These are phyloP conservation scores for Melampsora larici-populina DNA, from an alignment of 1,284 basidiomycete species.

Conservation along the genomic window DNA sequence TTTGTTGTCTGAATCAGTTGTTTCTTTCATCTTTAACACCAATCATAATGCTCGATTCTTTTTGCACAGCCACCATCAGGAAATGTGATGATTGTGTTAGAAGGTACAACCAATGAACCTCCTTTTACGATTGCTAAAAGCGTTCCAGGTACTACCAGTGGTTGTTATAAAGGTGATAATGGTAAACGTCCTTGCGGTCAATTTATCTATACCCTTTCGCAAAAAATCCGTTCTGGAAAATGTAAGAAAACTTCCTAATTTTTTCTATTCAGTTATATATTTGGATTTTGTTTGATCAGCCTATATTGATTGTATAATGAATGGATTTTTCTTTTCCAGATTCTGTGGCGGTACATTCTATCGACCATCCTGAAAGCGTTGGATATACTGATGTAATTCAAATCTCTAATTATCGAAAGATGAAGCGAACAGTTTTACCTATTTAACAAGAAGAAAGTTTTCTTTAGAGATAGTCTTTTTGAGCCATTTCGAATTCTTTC, in stretches of 20 bases:
- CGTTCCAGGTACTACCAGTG: constrained; percentile 14
- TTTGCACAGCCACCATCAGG: constrained; percentile 11
- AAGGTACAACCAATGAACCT: background rate
- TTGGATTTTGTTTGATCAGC: background rate
- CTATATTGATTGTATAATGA: background rate
- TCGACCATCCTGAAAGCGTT: constrained; percentile 8
- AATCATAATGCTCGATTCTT: background rate
- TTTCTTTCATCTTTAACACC: background rate
- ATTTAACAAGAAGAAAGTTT: too few species aligned
- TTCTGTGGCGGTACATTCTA: constrained; percentile 20
- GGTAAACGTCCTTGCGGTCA: constrained; percentile 29
- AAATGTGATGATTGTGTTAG: constrained; percentile 25
- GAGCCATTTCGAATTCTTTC: too few species aligned
- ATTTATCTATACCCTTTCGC: constrained; percentile 4
- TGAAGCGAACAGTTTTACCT: background rate
- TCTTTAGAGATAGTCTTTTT: too few species aligned
- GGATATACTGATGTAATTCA: constrained; percentile 33
- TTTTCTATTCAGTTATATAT: background rate
- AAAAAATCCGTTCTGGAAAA: constrained; percentile 15
- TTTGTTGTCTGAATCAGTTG: background rate
- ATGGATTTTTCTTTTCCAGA: background rate
- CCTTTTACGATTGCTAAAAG: constrained; percentile 9
- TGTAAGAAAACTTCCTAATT: constrained; percentile 9
- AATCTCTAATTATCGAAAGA: background rate
- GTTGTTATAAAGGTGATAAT: constrained; percentile 31